Conservation (phyloP, 768 basidiomycete genomes). For the Lactarius akahatsu region DNA sequence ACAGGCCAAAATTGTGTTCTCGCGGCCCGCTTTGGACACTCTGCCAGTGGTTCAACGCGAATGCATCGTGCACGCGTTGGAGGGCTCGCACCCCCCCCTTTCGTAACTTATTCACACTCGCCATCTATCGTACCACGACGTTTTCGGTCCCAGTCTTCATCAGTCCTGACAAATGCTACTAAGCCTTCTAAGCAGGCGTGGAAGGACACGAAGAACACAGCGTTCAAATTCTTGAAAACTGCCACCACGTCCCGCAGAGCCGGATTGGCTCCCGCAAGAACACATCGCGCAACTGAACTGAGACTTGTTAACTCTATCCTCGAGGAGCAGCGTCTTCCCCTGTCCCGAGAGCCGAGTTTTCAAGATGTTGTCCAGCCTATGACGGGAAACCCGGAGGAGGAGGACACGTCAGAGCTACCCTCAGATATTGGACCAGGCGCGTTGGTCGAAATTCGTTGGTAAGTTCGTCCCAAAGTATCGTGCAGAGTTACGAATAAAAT, state of each 20-base stretch:
- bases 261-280: conserved; percentile 3
- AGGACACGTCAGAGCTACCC: background rate
- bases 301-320: conserved; percentile 22
- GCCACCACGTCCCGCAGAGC: conserved; percentile 1
- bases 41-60: background rate
- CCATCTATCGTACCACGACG: background rate
- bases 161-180: background rate
- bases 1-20: background rate
- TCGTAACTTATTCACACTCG: background rate
- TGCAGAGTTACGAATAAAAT: background rate
- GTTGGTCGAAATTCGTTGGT: conserved; percentile 37
- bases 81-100: conserved; percentile 12
- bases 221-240: background rate
- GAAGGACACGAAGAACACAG: background rate
- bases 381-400: conserved; percentile 1
- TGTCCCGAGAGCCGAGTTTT: background rate
- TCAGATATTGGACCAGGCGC: conserved; percentile 32
- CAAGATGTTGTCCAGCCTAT: conserved; percentile 2
- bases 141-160: background rate
- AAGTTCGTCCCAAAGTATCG: background rate
- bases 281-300: conserved; percentile 15
- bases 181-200: conserved; percentile 5
- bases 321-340: conserved; percentile 5
- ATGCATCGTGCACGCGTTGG: conserved; percentile 21
- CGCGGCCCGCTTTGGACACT: background rate